Percentiles rank a stretch among this genome's conserved stretches.
Conservation (phyloP, 176 grass and related monocot species). For the Carex scoparia region DNA sequence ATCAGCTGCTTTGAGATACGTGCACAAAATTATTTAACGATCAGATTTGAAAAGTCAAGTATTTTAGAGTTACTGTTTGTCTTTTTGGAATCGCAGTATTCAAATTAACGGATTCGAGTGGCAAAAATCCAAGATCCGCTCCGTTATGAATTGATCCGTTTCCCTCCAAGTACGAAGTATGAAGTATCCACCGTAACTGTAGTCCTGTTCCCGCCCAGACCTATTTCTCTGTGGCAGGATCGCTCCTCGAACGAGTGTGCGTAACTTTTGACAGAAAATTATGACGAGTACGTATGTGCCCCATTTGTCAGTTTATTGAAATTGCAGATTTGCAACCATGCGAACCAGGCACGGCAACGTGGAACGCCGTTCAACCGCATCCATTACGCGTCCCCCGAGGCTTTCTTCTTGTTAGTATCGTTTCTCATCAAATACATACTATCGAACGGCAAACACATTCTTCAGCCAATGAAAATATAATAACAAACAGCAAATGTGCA, state of each 20-base stretch:
- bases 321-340: background rate
- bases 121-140: background rate
- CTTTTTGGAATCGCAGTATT: too few species aligned
- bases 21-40: too few species aligned
- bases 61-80: too few species aligned
- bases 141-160: background rate
- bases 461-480: background rate
- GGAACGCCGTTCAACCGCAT: background rate
- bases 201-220: background rate
- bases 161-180: background rate
- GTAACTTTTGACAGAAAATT: background rate
- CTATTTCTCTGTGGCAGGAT: background rate
- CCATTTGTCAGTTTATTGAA: background rate
- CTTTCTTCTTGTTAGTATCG: background rate
- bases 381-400: background rate
- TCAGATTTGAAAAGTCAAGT: too few species aligned
- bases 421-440: background rate
- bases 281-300: too few species aligned
- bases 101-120: background rate
- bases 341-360: background rate
- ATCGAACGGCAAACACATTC: background rate
- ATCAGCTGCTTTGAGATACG: too few species aligned
- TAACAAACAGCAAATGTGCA: background rate
- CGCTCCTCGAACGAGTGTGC: too few species aligned
- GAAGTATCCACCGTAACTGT: background rate